Evolutionary conservation across 768 basidiomycete genomes (phyloP), one percentile per base, ranked within the genome.

Genomic region (Chiua virens): DNA sequence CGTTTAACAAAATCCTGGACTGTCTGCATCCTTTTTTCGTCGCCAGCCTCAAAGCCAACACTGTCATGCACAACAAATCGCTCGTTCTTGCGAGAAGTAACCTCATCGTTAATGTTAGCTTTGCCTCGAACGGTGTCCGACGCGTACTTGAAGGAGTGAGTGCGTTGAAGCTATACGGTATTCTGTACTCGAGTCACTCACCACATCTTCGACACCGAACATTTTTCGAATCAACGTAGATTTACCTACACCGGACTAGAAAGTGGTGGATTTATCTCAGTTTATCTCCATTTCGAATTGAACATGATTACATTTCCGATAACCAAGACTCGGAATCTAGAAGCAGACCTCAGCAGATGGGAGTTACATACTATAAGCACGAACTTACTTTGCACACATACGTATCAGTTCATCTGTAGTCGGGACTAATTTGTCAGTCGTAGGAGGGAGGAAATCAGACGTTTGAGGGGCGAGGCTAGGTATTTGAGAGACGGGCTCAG

Each of bases 31-130:
- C 51, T 48, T 14, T 2, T 3, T 36, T 42, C 39, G 21, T 59
- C 58, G 14, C 21, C 58, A 25, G 54, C 40, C 23, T 60, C 57
- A 15, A 58, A 58, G 2, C 57, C 56, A 4, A 59, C 47, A 42
- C 57, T 58, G 9, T 58, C 57, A 10, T 59, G 58, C n/a, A 60
- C 46, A 15, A 59, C 58, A 11, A 59, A 47, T 46, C 54, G 49
- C 8, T 46, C 28, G 28, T 59, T 59, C 27, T 14, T 40, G 7
- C 46, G 23, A 20, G 58, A 59, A 20, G 23, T 9, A 30, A 56
- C 56, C 37, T 60, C 58, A 6, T 4, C 25, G 6, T 57, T 28
- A 20, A 59, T 61, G 11, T 57, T 5, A 20, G 54, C 47, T 11
- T 0, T 13, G 13, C 59, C 54, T 22, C 58, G 58, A 21, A 0